Conservation (phyloP, 1,284 basidiomycete genomes). For the Trichosporon ovoides region DNA sequence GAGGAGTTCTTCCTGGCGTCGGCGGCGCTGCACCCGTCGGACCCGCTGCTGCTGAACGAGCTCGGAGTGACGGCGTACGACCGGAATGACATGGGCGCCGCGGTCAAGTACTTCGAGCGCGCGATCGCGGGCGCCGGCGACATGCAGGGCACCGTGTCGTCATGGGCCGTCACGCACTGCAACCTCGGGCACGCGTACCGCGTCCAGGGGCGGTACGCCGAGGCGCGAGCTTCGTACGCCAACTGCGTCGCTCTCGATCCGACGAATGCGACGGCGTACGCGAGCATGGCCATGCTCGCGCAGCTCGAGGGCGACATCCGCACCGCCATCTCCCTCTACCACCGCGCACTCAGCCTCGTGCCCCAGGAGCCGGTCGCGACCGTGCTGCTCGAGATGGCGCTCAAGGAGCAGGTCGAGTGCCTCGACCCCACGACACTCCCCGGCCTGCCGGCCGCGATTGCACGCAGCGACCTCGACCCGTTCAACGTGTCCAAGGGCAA, state of each 20-base stretch:
- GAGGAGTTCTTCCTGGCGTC: constrained; percentile 82
- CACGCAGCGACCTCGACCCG: constrained; percentile 37
- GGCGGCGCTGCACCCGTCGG: constrained; percentile 69
- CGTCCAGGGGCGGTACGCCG: constrained; percentile 65
- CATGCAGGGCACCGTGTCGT: constrained; percentile 73
- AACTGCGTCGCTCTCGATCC: constrained; percentile 76
- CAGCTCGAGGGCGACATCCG: constrained; percentile 69
- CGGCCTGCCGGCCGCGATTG: constrained; percentile 36
- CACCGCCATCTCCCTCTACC: constrained; percentile 76
- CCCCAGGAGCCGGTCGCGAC: constrained; percentile 81
- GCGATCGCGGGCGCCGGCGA: constrained; percentile 69
- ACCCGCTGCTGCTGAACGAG: constrained; percentile 88
- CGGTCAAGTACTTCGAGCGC: constrained; percentile 64
- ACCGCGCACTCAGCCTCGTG: constrained; percentile 78
- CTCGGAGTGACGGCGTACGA: constrained; percentile 87
- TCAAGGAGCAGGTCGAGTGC: constrained; percentile 53
- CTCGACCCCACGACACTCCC: constrained; percentile 39
- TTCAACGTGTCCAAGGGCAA: constrained; percentile 43
- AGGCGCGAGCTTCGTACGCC: constrained; percentile 66
- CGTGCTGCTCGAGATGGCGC: constrained; percentile 75
- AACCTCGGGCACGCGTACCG: constrained; percentile 84
- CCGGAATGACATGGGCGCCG: constrained; percentile 65
- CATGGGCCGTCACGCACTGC: constrained; percentile 82
- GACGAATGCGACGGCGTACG: constrained; percentile 67
- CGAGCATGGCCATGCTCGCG: constrained; percentile 75